Percentiles rank a stretch among this genome's conserved stretches.
Evolutionary conservation across 1,139 yeast species (phyloP).

Genomic region (Zygosaccharomyces sapae): DNA sequence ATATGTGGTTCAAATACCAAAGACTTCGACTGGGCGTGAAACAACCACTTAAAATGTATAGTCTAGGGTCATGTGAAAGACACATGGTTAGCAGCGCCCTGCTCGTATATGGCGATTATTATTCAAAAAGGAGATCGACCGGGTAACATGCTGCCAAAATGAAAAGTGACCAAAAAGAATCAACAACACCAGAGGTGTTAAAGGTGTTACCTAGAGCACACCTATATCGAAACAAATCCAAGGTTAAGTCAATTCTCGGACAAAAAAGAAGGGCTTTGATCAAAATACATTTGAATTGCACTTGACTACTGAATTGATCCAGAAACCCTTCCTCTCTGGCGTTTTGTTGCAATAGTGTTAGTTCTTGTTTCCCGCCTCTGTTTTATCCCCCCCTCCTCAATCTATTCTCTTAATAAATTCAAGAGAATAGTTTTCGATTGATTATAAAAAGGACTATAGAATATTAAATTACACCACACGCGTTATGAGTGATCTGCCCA

Average conservation of each 20-base stretch:
- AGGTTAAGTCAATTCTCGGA: not conserved
- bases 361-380: not conserved
- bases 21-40: no score
- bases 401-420: no score
- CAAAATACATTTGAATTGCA: not conserved
- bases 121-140: not conserved
- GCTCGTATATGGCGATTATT: not conserved
- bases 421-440: not conserved
- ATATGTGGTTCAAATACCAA: no score
- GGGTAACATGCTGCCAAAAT: not conserved
- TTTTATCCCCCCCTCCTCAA: not conserved
- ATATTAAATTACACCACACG: not conserved
- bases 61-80: no score
- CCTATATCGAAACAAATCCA: not conserved
- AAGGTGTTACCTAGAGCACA: not conserved
- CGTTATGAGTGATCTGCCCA: slow-evolving; percentile 68
- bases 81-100: not conserved
- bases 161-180: not conserved
- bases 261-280: not conserved
- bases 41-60: no score
- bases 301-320: not conserved
- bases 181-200: not conserved
- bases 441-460: not conserved
- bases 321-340: not conserved
- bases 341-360: not conserved